Evolutionary conservation across 164 flowering plant species (phyloP), one percentile per base, ranked within the genome.

Genomic region (Magnolia officinalis): DNA sequence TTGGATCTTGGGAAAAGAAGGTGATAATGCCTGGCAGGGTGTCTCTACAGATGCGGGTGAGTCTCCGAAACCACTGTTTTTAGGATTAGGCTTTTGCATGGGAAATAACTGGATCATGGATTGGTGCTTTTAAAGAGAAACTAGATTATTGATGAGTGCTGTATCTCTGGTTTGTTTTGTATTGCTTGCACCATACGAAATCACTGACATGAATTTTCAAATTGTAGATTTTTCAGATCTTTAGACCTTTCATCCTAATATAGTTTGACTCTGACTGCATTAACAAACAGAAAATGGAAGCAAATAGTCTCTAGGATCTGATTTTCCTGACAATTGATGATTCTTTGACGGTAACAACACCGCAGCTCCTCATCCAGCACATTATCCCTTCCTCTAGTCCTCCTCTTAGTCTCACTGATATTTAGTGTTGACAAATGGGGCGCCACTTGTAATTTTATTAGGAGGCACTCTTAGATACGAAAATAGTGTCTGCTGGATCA

Each of bases 11-110:
- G 2, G 23, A 50, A 80, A 72, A 70, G 72, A 63, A 37, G 79
- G 67, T 31, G 18, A 63, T 63, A 71, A 78, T 74, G 78, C 76
- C 23, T 58, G 70, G 78, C 74, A 20, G 24, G 52, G 68, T 59
- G 67, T 70, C 50, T 77, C 80, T 8, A 11, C 37, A 29, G 37
- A 75, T 67, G 66, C 26, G 29, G 81, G 79, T 79, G 50, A 75
- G 80, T 74, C 50, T 21, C 16, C 45, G 75, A 29, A 29, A 63
- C 18, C 50, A 7, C 70, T 58, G 58, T 49, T 55, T 10, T 10
- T 65, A 23, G 26, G 21, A 16, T 65, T 6, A 16, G 6, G n/a
- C 26, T 9, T 63, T 74, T 45, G 45, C 51, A 14, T n/a, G 16
- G 63, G 31, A 52, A 14, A 9, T 29, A 4, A 19, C 1, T 37